These are phyloP conservation scores for Chlorokybus atmophyticus DNA, from an alignment of 139 green algal species.

Conservation along the genomic window DNA sequence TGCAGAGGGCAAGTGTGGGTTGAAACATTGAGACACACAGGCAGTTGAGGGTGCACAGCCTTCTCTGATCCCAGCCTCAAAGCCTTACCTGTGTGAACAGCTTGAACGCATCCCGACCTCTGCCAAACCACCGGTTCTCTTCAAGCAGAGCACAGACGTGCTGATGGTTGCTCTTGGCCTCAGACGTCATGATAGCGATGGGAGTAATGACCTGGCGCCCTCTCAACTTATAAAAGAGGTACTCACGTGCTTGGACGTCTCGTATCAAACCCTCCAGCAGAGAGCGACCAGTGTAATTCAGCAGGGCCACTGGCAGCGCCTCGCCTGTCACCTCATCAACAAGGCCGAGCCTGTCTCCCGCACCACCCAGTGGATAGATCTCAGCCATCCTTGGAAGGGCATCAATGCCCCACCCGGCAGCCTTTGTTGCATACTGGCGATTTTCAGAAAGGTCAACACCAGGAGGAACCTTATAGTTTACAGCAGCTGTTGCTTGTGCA, in stretches of 20 bases:
- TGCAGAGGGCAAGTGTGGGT: slow-evolving; percentile 35
- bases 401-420: slow-evolving; percentile 36
- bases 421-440: neutral
- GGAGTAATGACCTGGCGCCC: slow-evolving; percentile 69
- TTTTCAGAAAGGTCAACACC: neutral
- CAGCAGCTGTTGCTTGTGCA: neutral
- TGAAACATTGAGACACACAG: no score
- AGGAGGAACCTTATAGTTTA: neutral
- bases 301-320: slow-evolving; percentile 75
- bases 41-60: slow-evolving; percentile 32
- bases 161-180: slow-evolving; percentile 88
- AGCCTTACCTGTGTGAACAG: slow-evolving; percentile 46
- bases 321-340: slow-evolving; percentile 69
- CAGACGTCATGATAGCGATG: slow-evolving; percentile 90
- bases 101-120: slow-evolving; percentile 54
- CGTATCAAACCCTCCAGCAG: slow-evolving; percentile 81
- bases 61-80: no score
- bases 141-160: slow-evolving; percentile 44
- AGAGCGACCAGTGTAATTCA: slow-evolving; percentile 80
- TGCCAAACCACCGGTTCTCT: slow-evolving; percentile 60
- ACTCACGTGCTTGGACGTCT: slow-evolving; percentile 82
- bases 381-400: slow-evolving; percentile 74
- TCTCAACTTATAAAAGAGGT: slow-evolving; percentile 77
- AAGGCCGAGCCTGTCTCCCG: slow-evolving; percentile 82
- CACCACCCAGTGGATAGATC: slow-evolving; percentile 87